phyloP scores from a whole-genome alignment of 2,329 filamentous ascomycete species.

The Cercospora sp. region DNA sequence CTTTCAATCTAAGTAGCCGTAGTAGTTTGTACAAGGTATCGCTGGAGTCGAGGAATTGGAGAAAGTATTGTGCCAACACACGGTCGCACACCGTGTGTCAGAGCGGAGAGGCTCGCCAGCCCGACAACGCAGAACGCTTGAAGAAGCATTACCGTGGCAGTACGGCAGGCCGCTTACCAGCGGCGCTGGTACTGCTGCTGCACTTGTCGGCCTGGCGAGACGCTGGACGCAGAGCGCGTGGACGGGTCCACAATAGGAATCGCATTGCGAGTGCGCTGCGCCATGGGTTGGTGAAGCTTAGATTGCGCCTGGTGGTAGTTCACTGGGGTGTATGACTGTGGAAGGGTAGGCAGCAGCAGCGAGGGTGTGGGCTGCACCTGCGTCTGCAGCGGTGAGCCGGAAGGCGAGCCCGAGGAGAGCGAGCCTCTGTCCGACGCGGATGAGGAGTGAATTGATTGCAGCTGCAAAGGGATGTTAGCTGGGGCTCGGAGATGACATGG shows the following conservation, averaged over 20 bases:
- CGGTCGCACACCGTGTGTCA: slow-evolving; percentile 8
- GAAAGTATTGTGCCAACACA: slow-evolving; percentile 8
- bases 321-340: slow-evolving; percentile 49
- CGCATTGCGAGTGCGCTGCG: slow-evolving; percentile 86
- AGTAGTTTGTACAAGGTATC: slow-evolving; percentile 32
- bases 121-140: slow-evolving; percentile 30
- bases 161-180: slow-evolving; percentile 43
- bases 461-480: slow-evolving; percentile 54
- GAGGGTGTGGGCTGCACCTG: slow-evolving; percentile 70
- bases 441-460: slow-evolving; percentile 82
- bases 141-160: slow-evolving; percentile 22
- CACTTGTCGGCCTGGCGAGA: slow-evolving; percentile 63
- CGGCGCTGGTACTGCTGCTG: slow-evolving; percentile 57
- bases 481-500: slow-evolving; percentile 25
- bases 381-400: slow-evolving; percentile 86
- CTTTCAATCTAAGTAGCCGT: slow-evolving; percentile 26
- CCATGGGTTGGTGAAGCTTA: slow-evolving; percentile 88
- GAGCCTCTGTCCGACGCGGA: slow-evolving; percentile 90
- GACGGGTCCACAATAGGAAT: slow-evolving; percentile 97
- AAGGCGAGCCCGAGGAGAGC: slow-evolving; percentile 88
- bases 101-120: slow-evolving; percentile 28
- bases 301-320: slow-evolving; percentile 63
- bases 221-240: slow-evolving; percentile 85
- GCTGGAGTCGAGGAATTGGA: slow-evolving; percentile 17
- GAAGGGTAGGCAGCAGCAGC: slow-evolving; percentile 67